Base-by-base conservation (phyloP, 257 asterid genomes). In the Petunia secreta region DNA sequence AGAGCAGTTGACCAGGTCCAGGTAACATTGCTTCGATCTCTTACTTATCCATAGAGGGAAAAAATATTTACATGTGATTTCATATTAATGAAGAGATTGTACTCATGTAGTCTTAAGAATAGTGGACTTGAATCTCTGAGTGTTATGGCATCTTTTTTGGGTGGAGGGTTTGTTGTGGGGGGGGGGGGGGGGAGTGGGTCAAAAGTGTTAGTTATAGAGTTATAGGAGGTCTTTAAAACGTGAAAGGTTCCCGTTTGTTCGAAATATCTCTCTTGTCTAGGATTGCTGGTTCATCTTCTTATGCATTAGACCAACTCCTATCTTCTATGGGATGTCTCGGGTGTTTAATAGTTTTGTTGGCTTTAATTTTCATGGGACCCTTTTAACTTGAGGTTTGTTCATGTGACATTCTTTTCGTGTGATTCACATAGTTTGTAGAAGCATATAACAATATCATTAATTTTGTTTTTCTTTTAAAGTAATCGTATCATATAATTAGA, bases 1-100 rank as follows among this genome's bases (percentile, higher is more conserved):
- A 64, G 98, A 96, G 82, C 89, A 84, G 81, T 89, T 96, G 85
- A 87, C 98, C 0, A 93, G 91, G 67, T 83, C 85, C 86, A 92
- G 98, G 99, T 96, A 90, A 67, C n/a, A 6, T 83, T 81, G 53
- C 81, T 43, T 81, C 80, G 43, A 63, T 34, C 43, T 74, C 43
- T 78, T 67, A 65, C 77, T 78, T 57, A 77, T 66, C 77, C 60
- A 4, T 50, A 48, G 60, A 48, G 60, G 60, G 34, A 34, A 69
- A 71, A 38, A 60, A 16, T 54, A 71, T 71, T 48, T 71, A n/a
- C 44, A 25, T 59, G 13, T 8, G 13, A 48, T 48, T 71, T 48
- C 43, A 71, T 16, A 6, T 71, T 59, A 48, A 48, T 48, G 44
- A 71, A 68, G 41, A 68, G 57, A 52, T 52, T 52, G 10, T 8